Evolutionary conservation across 2,329 filamentous ascomycete genomes (phyloP).

Genomic region (Fusarium compactum): DNA sequence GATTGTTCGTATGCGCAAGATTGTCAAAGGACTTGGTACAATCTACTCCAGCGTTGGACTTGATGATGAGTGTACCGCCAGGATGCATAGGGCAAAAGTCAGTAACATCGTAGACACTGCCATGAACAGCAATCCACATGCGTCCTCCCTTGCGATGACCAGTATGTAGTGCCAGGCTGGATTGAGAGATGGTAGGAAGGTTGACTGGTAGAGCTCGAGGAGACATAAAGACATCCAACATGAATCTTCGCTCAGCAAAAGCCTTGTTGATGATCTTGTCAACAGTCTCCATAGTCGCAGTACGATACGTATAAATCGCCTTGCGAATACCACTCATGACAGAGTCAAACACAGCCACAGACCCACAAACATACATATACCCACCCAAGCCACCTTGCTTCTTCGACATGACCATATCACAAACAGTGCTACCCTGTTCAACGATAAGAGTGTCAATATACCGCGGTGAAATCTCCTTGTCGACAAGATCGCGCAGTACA

Average conservation of each 20-base stretch:
- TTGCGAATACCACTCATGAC: conserved; percentile 68
- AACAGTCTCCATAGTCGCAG: conserved; percentile 63
- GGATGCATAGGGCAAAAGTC: conserved; percentile 67
- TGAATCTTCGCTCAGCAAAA: conserved; percentile 67
- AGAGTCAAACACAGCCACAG: conserved; percentile 56
- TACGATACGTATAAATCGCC: conserved; percentile 65
- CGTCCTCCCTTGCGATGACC: conserved; percentile 60
- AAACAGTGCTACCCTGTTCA: conserved; percentile 63
- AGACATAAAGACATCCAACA: conserved; percentile 69
- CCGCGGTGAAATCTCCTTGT: conserved; percentile 61
- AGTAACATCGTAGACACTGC: conserved; percentile 65
- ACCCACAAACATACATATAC: conserved; percentile 50
- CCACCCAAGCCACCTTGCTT: conserved; percentile 64
- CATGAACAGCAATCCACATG: conserved; percentile 66
- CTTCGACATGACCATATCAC: conserved; percentile 68
- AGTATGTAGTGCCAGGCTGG: conserved; percentile 62
- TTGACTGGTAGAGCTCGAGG: conserved; percentile 65
- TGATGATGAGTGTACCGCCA: conserved; percentile 65
- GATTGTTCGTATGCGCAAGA: conserved; percentile 66
- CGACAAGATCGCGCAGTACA: conserved; percentile 57
- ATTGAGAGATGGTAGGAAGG: conserved; percentile 62
- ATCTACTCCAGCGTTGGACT: conserved; percentile 67
- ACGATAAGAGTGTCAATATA: conserved; percentile 66
- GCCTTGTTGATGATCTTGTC: conserved; percentile 64
- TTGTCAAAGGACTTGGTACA: conserved; percentile 65